Conservation (phyloP, 106 monocot species). For the Platanthera zijinensis region DNA sequence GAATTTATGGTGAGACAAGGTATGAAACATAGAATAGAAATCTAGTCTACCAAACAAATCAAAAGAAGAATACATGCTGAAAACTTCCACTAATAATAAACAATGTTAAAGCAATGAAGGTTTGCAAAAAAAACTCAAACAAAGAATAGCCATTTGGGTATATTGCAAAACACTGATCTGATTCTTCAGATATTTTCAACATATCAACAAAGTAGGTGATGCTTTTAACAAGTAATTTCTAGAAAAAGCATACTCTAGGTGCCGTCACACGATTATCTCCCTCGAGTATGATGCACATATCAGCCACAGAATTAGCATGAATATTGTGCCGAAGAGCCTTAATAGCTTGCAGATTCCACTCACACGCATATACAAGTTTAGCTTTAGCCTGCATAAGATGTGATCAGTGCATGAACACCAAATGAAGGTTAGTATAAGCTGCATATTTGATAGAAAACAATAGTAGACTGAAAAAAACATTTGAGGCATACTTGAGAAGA, state of each 20-base stretch:
- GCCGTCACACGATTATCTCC: conserved; percentile 85
- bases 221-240: background rate
- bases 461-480: background rate
- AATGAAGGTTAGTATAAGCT: background rate
- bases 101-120: too few relatives aligned
- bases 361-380: conserved; percentile 89
- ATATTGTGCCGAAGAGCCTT: conserved; percentile 61
- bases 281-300: conserved; percentile 76
- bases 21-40: background rate
- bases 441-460: background rate
- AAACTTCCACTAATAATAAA: too few relatives aligned
- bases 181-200: too few relatives aligned
- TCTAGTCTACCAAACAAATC: background rate
- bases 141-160: too few relatives aligned
- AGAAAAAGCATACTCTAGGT: conserved; percentile 52
- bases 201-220: background rate
- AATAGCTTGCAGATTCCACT: conserved; percentile 90
- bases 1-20: background rate
- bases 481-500: conserved; percentile 66
- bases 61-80: background rate
- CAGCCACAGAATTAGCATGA: conserved; percentile 60
- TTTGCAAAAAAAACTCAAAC: too few relatives aligned
- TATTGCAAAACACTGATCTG: too few relatives aligned
- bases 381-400: conserved; percentile 54
- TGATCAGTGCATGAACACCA: background rate